A percentile compares a stretch with the other conserved stretches of the same genome.
Conservation (phyloP, 371 early-diverging fungal genomes). For the Mucor mucedo region DNA sequence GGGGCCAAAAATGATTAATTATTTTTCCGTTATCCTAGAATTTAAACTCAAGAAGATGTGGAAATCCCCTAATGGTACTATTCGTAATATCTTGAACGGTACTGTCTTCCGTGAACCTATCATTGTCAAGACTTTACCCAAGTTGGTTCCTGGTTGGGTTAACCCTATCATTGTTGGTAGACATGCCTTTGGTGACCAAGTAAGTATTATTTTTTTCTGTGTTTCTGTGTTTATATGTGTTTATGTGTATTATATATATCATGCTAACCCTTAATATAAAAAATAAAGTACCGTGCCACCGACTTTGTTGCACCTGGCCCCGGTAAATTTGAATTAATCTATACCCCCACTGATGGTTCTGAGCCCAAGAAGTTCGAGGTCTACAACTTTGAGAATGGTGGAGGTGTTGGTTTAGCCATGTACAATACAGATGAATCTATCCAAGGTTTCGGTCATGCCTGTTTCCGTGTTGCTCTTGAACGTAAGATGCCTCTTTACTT, state of each 20-base stretch:
- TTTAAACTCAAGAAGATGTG: slow-evolving; percentile 96
- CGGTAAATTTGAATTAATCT: slow-evolving; percentile 88
- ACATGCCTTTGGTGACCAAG: slow-evolving; percentile 97
- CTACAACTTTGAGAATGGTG: slow-evolving; percentile 74
- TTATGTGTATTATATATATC: slow-evolving; percentile 7
- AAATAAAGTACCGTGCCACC: slow-evolving; percentile 91
- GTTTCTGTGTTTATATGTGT: background rate
- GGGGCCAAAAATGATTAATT: background rate
- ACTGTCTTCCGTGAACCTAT: slow-evolving; percentile 99
- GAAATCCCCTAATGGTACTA: slow-evolving; percentile 97
- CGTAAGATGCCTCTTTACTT: slow-evolving; percentile 92
- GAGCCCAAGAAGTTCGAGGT: slow-evolving; percentile 70
- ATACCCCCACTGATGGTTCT: slow-evolving; percentile 85
- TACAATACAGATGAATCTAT: slow-evolving; percentile 95
- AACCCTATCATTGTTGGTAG: slow-evolving; percentile 96
- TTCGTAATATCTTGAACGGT: slow-evolving; percentile 95
- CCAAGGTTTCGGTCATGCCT: slow-evolving; percentile 90
- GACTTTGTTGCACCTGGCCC: slow-evolving; percentile 91
- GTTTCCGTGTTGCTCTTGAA: slow-evolving; percentile 90
- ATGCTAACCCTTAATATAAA: background rate
- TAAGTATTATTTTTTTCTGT: slow-evolving; percentile 34
- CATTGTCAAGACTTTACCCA: slow-evolving; percentile 85
- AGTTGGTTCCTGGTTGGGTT: slow-evolving; percentile 94
- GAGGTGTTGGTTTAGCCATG: slow-evolving; percentile 95
- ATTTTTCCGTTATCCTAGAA: slow-evolving; percentile 54